A percentile compares a stretch with the other conserved stretches of the same genome.
Evolutionary conservation across 768 basidiomycete genomes (phyloP).

Genomic region (Lentinula sp.): DNA sequence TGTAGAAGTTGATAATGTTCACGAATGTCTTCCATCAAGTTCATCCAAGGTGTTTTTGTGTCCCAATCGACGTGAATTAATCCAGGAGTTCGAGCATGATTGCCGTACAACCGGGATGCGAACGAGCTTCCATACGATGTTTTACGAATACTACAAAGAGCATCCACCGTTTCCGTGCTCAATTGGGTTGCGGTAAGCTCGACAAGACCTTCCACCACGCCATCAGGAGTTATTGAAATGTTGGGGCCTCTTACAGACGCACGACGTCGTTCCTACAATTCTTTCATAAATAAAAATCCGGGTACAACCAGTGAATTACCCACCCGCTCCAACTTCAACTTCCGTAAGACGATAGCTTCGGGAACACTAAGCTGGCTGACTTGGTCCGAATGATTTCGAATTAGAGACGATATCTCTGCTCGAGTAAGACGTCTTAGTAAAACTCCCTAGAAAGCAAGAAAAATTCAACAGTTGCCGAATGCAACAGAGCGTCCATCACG

Average conservation of each 20-base stretch:
- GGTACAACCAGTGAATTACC: conserved; percentile 8
- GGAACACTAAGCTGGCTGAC: conserved; percentile 13
- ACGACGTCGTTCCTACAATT: conserved; percentile 25
- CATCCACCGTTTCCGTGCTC: conserved; percentile 36
- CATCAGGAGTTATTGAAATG: conserved; percentile 14
- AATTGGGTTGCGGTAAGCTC: conserved; percentile 18
- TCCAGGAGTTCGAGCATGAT: conserved; percentile 22
- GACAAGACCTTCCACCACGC: conserved; percentile 30
- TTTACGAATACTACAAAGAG: conserved; percentile 48
- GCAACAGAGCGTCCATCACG: background rate
- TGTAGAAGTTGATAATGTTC: conserved; percentile 58
- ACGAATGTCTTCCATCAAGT: conserved; percentile 65
- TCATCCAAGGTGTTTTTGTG: conserved; percentile 65
- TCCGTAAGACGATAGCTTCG: conserved; percentile 33
- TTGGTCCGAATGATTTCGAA: conserved; percentile 16
- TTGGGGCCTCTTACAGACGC: conserved; percentile 12
- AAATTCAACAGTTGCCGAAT: background rate
- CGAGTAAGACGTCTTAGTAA: conserved; percentile 52
- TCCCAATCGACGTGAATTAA: conserved; percentile 70
- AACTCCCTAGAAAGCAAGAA: conserved; percentile 39
- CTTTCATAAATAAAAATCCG: conserved; percentile 1
- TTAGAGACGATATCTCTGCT: conserved; percentile 31
- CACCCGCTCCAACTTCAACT: conserved; percentile 40
- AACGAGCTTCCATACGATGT: conserved; percentile 68
- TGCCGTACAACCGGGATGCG: conserved; percentile 54